phyloP scores from a whole-genome alignment of 805 yeast genomes.

The Teunomyces aglyptinius region DNA sequence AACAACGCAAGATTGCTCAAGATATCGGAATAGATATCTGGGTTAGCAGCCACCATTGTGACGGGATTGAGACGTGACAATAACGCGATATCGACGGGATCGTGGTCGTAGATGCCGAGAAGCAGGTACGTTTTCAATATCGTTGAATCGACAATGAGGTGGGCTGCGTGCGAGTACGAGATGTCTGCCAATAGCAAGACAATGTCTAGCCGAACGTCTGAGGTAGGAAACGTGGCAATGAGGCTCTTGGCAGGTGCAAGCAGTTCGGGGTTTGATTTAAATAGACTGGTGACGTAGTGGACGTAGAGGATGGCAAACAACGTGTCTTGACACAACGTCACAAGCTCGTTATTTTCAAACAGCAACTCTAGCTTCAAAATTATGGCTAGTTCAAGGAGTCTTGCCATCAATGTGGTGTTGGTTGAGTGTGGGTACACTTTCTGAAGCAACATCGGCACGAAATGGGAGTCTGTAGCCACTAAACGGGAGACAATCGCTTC shows the following conservation, averaged over 20 bases:
- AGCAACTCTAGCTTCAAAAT: constrained; percentile 3
- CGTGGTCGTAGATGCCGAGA: constrained; percentile 7
- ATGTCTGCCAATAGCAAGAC: constrained; percentile 18
- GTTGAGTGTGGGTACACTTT: neutral
- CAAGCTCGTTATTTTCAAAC: constrained; percentile 14
- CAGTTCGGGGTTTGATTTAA: constrained; percentile 7
- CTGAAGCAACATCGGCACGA: neutral
- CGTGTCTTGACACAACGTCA: constrained; percentile 17
- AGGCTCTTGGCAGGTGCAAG: neutral
- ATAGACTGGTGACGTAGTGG: constrained; percentile 23
- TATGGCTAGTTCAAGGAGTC: constrained; percentile 12
- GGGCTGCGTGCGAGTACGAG: constrained; percentile 15
- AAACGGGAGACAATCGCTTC: constrained; percentile 6
- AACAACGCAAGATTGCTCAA: constrained; percentile 13
- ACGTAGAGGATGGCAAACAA: constrained; percentile 23
- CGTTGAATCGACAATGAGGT: constrained; percentile 8
- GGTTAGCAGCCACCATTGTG: constrained; percentile 9
- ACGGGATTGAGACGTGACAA: constrained; percentile 14
- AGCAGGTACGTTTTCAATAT: constrained; percentile 22
- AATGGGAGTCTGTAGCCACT: neutral
- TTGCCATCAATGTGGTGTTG: constrained; percentile 16
- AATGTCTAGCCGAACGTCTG: constrained; percentile 15
- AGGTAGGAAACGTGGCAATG: neutral
- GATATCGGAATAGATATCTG: constrained; percentile 13
- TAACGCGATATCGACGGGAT: constrained; percentile 16